A percentile compares a stretch with the other conserved stretches of the same genome.
Evolutionary conservation across 1,284 basidiomycete genomes (phyloP).

Genomic region (Ustilago shanxiensis): DNA sequence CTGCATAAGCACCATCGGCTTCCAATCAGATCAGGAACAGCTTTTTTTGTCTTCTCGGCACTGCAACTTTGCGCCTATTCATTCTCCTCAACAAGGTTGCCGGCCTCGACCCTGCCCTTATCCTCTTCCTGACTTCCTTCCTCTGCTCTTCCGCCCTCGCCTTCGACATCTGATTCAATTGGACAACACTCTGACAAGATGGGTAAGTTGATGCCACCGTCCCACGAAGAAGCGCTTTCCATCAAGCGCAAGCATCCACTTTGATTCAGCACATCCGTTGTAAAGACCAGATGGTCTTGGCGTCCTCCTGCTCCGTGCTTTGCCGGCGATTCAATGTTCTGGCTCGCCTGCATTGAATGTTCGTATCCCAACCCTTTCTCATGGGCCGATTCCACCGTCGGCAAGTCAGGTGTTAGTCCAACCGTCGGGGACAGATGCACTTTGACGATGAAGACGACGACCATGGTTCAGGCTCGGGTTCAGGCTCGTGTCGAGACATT

Average conservation of each 20-base stretch:
- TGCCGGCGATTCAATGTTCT: constrained; percentile 7
- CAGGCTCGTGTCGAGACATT: not conserved
- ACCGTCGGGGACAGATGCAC: not conserved
- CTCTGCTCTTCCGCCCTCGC: not conserved
- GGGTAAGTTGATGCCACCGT: constrained; percentile 29
- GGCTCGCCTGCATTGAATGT: not conserved
- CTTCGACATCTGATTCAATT: not conserved
- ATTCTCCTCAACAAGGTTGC: constrained; percentile 15
- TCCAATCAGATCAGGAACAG: constrained; percentile 13
- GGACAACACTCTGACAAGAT: constrained; percentile 25
- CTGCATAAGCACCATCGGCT: constrained; percentile 11
- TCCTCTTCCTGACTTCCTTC: not conserved
- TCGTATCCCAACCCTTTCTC: not conserved
- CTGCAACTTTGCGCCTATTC: not conserved
- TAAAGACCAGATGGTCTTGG: not conserved
- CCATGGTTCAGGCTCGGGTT: no score
- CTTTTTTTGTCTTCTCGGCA: constrained; percentile 2
- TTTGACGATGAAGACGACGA: not conserved
- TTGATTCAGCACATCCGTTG: constrained; percentile 4
- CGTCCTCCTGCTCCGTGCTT: not conserved
- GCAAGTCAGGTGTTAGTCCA: constrained; percentile 7
- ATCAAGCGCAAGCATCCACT: not conserved
- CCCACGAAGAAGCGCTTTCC: not conserved
- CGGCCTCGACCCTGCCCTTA: constrained; percentile 7
- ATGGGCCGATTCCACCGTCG: not conserved